These are phyloP conservation scores for Lentinula boryana DNA, from an alignment of 768 basidiomycete genomes.

Conservation along the genomic window DNA sequence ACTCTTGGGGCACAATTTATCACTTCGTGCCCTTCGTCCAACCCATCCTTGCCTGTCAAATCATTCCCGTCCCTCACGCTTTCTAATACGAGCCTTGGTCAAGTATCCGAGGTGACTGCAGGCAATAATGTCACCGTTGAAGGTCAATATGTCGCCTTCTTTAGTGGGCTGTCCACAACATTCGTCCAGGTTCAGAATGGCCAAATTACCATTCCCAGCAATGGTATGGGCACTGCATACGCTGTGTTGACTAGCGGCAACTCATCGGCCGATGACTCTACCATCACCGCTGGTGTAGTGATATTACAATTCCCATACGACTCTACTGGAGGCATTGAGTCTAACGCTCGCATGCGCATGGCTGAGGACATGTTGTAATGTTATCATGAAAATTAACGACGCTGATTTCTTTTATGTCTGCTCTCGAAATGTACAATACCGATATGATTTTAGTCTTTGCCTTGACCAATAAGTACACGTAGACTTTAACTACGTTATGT, in stretches of 20 bases:
- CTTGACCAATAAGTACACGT: no score
- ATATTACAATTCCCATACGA: not conserved
- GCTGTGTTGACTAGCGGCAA: not conserved
- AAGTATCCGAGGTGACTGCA: slow-evolving; percentile 19
- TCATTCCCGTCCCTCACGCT: slow-evolving; percentile 38
- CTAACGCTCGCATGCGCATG: no score
- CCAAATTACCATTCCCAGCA: not conserved
- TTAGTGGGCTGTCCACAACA: slow-evolving; percentile 27
- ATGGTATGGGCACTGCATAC: not conserved
- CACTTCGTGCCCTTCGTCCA: slow-evolving; percentile 39
- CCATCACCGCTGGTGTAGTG: not conserved
- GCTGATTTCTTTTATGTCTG: no score
- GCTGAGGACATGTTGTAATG: no score
- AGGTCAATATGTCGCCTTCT: slow-evolving; percentile 32
- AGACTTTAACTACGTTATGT: no score
- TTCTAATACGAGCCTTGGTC: slow-evolving; percentile 21
- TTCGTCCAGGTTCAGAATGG: slow-evolving; percentile 6
- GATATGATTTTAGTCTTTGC: no score
- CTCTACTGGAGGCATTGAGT: not conserved
- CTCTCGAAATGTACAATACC: no score
- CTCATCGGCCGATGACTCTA: not conserved
- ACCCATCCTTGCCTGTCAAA: slow-evolving; percentile 40
- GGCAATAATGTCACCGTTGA: slow-evolving; percentile 7
- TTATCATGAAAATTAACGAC: no score
- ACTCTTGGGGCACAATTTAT: slow-evolving; percentile 40